These are phyloP conservation scores for Chrysoporthe deuterocubensis DNA, from an alignment of 2,329 filamentous ascomycete species.

Conservation along the genomic window DNA sequence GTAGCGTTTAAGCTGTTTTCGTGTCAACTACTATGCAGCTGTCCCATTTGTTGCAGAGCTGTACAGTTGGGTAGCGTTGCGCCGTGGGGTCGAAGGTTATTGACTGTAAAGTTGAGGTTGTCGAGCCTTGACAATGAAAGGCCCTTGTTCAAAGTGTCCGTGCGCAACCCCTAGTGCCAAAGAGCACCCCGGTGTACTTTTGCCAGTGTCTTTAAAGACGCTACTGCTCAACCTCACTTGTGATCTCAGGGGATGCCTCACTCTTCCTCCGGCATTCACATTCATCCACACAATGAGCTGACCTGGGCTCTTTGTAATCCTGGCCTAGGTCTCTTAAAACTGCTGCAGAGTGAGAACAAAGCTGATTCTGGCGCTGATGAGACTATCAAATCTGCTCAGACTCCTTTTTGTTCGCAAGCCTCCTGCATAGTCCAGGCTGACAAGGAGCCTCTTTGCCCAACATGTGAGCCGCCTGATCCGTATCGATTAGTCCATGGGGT, in stretches of 20 bases:
- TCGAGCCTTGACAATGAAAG: neutral
- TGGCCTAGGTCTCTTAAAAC: neutral
- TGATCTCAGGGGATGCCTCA: conserved; percentile 1
- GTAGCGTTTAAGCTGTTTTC: neutral
- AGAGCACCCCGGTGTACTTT: neutral
- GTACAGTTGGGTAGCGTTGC: neutral
- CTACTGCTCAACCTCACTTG: conserved; percentile 15
- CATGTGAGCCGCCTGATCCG: conserved; percentile 14
- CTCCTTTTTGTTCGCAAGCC: conserved; percentile 11
- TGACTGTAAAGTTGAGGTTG: neutral
- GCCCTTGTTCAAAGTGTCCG: neutral
- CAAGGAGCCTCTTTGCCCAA: conserved; percentile 15
- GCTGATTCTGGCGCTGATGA: neutral
- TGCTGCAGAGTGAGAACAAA: neutral
- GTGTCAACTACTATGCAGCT: neutral
- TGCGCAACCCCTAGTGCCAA: neutral
- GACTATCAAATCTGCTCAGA: neutral
- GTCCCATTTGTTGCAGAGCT: neutral
- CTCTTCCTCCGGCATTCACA: neutral
- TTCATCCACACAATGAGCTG: neutral
- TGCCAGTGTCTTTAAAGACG: conserved; percentile 1
- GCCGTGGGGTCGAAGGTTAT: neutral
- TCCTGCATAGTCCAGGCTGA: conserved; percentile 8
- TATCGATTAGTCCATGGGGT: neutral
- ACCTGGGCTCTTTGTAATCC: neutral